Evolutionary conservation across 2,329 filamentous ascomycete species (phyloP), one percentile per base, ranked within the genome.

Genomic region (Paradendryphiella salina): DNA sequence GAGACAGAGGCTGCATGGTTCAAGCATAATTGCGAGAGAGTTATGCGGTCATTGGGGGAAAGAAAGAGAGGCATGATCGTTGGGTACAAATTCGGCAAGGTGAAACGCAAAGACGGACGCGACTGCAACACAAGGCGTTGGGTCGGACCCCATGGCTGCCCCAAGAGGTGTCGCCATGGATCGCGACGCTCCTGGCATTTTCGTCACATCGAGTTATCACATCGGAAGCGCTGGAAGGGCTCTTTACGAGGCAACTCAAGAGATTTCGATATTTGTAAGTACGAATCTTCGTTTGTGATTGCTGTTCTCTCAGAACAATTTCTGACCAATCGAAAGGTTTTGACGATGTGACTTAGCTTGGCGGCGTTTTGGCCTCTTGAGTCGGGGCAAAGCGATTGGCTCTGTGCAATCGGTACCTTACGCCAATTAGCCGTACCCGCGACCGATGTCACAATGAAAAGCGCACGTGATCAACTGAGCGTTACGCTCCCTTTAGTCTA

Each of bases 71-170:
- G 61, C 63, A 66, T 66, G 10, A 61, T 34, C 5, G 20, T 38
- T 49, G 39, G 41, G 11, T 33, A 60, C 55, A 1, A 29, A 60
- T 64, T n/a, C 14, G 60, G 59, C 44, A 42, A 50, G 53, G 35
- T 66, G 64, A 66, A 66, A 66, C 64, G 32, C 20, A 13, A 48
- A 33, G 15, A 34, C 52, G 40, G 39, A 59, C 37, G 39, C 39
- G 14, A 53, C 18, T 57, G 64, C 56, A 64, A 65, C 64, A 59
- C 55, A 50, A 48, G 50, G 56, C 52, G 64, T 66, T 47, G 52
- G 56, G 44, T 28, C 18, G 50, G 50, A 38, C 44, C 49, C 47
- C 34, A 18, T 51, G 50, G 52, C 43, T 41, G 52, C 35, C 44
- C 20, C 18, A 9, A n/a, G 51, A 18, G 23, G 40, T 48, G 17